Evolutionary conservation across 108 stramenopile genomes (phyloP), one percentile per base, ranked within the genome.

Genomic region (Stephanodiscus minutulus): DNA sequence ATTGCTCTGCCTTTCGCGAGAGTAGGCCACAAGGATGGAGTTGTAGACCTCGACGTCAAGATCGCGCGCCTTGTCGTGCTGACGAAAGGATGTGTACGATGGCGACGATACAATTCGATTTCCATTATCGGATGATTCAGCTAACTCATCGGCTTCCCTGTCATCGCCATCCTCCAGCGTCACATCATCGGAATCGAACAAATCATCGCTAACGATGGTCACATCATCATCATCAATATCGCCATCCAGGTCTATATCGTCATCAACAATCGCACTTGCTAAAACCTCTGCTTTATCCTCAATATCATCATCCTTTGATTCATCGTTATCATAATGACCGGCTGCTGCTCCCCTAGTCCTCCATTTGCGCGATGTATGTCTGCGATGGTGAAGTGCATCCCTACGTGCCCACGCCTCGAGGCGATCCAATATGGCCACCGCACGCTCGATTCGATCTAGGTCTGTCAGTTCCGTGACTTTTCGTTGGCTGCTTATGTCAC

Each of bases 1-100:
- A 17, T 18, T 56, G 41, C 55, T 56, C 55, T 56, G 55, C n/a
- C 49, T 50, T 41, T 80, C 79, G 20, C 68, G 72, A 9, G 50
- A 54, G 53, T 48, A 66, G 15, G 65, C 69, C 12, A 72, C 64
- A 44, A 72, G 70, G 44, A 64, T 66, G 49, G 63, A 73, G 52
- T 80, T 80, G 72, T 80, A 80, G 20, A 80, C 79, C 50, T 80
- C 79, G n/a, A 69, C 79, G 43, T 80, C 79, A 39, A 80, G 68
- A 64, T 80, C 67, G 5, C 72, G 72, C 18, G 72, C 61, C 31
- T 80, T 80, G 63, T 80, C 72, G 48, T 80, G 79, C 28, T 68
- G 71, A 22, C 79, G 72, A 31, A 73, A 59, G 10, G 68, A 20
- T n/a, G 28, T 27, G 2, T 36, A 52, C 65, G 59, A 64, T 3